A percentile compares a stretch with the other conserved stretches of the same genome.
These are phyloP conservation scores for Pestalotiopsis sp. DNA, from an alignment of 2,329 filamentous ascomycete genomes.

Conservation along the genomic window DNA sequence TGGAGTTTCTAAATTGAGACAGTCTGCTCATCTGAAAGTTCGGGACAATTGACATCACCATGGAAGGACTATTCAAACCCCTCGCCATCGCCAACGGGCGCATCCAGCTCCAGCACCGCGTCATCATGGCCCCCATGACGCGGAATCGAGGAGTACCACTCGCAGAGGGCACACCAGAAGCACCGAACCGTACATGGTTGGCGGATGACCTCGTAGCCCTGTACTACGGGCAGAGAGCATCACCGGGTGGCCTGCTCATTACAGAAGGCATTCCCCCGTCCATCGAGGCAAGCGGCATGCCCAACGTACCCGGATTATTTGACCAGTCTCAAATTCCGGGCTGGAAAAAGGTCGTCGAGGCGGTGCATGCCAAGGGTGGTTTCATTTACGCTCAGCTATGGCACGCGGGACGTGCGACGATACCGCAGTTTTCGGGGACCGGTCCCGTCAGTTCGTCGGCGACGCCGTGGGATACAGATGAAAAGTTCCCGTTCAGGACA, in stretches of 20 bases:
- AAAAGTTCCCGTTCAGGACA: conserved; percentile 25
- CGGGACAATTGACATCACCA: not conserved
- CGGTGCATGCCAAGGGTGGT: conserved; percentile 60
- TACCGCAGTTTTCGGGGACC: conserved; percentile 22
- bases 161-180: conserved; percentile 43
- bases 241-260: conserved; percentile 44
- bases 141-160: conserved; percentile 53
- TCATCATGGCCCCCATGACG: conserved; percentile 55
- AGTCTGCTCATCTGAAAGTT: too few relatives aligned
- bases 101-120: conserved; percentile 51
- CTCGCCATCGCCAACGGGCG: conserved; percentile 42
- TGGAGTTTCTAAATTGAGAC: too few relatives aligned
- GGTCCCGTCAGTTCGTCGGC: conserved; percentile 17
- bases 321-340: conserved; percentile 52
- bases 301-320: conserved; percentile 59
- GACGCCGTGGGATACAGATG: conserved; percentile 21
- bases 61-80: conserved; percentile 40
- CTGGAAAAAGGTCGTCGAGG: conserved; percentile 61
- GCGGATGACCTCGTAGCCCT: conserved; percentile 42
- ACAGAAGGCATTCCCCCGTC: conserved; percentile 52
- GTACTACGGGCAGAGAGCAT: conserved; percentile 46
- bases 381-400: conserved; percentile 65
- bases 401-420: conserved; percentile 54
- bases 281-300: conserved; percentile 33
- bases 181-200: conserved; percentile 53